Percentiles rank a stretch among this genome's conserved stretches.
phyloP scores from a whole-genome alignment of 78 protist species.

The Dictyostelium purpureum region DNA sequence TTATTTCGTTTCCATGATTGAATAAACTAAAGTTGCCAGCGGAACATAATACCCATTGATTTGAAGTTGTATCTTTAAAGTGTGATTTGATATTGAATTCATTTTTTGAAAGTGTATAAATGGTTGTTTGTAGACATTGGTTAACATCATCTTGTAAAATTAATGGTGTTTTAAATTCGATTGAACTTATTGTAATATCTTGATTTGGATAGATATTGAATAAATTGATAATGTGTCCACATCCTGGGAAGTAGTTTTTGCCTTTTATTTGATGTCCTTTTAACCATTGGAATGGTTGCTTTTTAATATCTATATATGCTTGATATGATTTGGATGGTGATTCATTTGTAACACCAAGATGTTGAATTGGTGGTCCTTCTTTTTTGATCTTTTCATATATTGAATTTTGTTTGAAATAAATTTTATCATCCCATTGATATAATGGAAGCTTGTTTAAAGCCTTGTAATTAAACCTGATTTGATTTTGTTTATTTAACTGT shows the following conservation, averaged over 20 bases:
- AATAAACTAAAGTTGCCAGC: background rate
- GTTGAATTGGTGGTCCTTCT: background rate
- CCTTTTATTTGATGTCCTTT: conserved; percentile 30
- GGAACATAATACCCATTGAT: background rate
- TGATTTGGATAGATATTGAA: background rate
- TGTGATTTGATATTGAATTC: background rate
- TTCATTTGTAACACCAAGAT: too few relatives aligned
- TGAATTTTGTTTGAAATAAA: background rate
- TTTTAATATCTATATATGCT: background rate
- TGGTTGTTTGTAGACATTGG: conserved; percentile 13
- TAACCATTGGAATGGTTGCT: background rate
- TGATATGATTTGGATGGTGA: too few relatives aligned
- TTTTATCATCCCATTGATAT: conserved; percentile 34
- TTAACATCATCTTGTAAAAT: conserved; percentile 20
- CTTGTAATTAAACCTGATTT: too few relatives aligned
- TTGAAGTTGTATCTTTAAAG: background rate
- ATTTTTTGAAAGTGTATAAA: background rate
- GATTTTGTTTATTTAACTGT: too few relatives aligned
- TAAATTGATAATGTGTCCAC: background rate
- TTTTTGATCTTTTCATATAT: background rate
- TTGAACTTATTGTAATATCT: background rate
- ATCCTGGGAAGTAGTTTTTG: conserved; percentile 9
- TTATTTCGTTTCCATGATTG: too few relatives aligned
- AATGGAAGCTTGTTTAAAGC: too few relatives aligned
- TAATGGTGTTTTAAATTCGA: conserved; percentile 20